Evolutionary conservation across 306 rosid species (phyloP).

Genomic region (Pachyrhizus erosus): DNA sequence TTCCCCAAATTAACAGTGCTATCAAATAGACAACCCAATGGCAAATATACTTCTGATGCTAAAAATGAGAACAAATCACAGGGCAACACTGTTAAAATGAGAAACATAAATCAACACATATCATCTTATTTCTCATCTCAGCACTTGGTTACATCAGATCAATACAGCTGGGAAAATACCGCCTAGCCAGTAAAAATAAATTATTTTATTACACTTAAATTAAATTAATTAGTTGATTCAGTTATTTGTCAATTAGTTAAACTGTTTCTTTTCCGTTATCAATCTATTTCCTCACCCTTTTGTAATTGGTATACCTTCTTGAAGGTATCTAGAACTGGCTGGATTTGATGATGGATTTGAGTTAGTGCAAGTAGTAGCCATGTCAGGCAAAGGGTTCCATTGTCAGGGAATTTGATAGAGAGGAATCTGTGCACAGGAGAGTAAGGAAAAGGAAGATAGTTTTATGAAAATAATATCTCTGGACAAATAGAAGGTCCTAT

Average conservation of each 20-base stretch:
- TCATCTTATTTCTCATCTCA: constrained; percentile 25
- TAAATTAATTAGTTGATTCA: not conserved
- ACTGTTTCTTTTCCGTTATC: not conserved
- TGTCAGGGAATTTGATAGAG: not conserved
- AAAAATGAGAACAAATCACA: not conserved
- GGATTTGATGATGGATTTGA: not conserved
- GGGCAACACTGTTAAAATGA: not conserved
- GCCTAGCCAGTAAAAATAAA: constrained; percentile 1
- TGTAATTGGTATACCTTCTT: not conserved
- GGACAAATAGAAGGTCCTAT: not conserved
- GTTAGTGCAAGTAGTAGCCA: not conserved
- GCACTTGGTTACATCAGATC: constrained; percentile 8
- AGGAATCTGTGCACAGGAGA: not conserved
- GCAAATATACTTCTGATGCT: not conserved
- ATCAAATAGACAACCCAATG: constrained; percentile 8
- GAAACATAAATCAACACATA: not conserved
- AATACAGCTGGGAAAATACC: not conserved
- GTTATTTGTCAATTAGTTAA: not conserved
- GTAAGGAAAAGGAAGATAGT: not conserved
- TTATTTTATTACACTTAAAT: not conserved
- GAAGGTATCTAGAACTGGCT: not conserved
- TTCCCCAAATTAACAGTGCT: not conserved
- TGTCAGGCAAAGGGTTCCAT: not conserved
- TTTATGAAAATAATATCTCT: not conserved
- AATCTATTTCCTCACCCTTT: not conserved